phyloP scores from a whole-genome alignment of 495 filamentous ascomycete species.

The Penicillium maclennaniae region DNA sequence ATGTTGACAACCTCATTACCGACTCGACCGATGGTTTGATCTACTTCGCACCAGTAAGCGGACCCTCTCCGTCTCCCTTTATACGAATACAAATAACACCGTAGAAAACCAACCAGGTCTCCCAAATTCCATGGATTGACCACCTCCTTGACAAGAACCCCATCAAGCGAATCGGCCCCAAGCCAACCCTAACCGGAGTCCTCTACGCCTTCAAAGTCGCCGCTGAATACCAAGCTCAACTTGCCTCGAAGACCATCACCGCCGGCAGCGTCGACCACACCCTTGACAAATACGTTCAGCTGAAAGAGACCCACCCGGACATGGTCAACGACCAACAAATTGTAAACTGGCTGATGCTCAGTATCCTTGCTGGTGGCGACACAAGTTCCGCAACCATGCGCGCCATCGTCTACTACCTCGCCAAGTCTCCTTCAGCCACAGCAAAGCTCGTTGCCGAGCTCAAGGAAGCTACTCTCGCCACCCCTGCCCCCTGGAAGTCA shows the following conservation, averaged over 20 bases:
- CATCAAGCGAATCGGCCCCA: constrained; percentile 26
- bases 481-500: constrained; percentile 10
- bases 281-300: constrained; percentile 21
- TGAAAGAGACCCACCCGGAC: constrained; percentile 17
- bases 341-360: constrained; percentile 25
- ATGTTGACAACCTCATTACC: constrained; percentile 31
- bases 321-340: constrained; percentile 23
- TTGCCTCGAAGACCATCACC: constrained; percentile 7
- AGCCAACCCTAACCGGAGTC: constrained; percentile 21
- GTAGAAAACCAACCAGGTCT: constrained; percentile 20
- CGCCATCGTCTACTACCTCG: constrained; percentile 24
- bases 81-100: not conserved
- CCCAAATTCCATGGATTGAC: constrained; percentile 48
- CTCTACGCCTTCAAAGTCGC: constrained; percentile 22
- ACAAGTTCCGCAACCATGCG: constrained; percentile 24
- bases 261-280: constrained; percentile 16
- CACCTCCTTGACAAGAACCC: constrained; percentile 46
- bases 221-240: constrained; percentile 20
- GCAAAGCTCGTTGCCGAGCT: constrained; percentile 17
- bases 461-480: constrained; percentile 6
- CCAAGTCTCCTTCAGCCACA: constrained; percentile 11
- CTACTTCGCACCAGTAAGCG: constrained; percentile 22
- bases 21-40: constrained; percentile 18
- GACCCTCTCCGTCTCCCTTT: not conserved
- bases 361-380: constrained; percentile 25